Evolutionary conservation across 1,284 basidiomycete species (phyloP), one percentile per base, ranked within the genome.

Genomic region (Ustilago cynodontis): DNA sequence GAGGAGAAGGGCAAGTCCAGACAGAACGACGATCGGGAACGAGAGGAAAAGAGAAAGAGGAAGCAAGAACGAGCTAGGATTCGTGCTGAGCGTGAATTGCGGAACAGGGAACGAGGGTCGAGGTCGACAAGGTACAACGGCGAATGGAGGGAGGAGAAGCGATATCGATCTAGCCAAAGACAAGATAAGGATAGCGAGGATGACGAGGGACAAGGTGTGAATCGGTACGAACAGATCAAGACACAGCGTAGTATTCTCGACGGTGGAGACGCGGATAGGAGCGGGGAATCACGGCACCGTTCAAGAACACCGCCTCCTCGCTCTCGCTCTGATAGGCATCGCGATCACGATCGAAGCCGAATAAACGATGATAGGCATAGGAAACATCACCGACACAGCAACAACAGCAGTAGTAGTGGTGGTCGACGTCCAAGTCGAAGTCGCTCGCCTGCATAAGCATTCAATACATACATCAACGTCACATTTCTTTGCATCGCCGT

Each of bases 51-150:
- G 64, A 28, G 71, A 54, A 31, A 66, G 52, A 53, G 82, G 65
- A 81, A 82, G 72, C 41, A 83, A 74, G 65, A 85, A 66, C 52
- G 85, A 59, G 69, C 71, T 49, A 22, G 75, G 14, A 80, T 77
- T 11, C 45, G 79, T 9, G 71, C 71, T 3, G 68, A 79, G 35
- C 45, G 76, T n/a, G n/a, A n/a, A n/a, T n/a, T n/a, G n/a, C n/a
- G n/a, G n/a, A n/a, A n/a, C n/a, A 24, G 59, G 16, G 37, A 39
- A 18, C 37, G 14, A 39, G 14, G 10, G 37, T 14, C 11, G 13
- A 22, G 53, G 3, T 53, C 31, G 1, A 18, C 3, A 26, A 20
- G n/a, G n/a, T 9, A 55, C 18, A 3, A 49, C 20, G 49, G 47
- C n/a, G 51, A 39, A 10, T 35, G 4, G 14, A 29, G 31, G 45